Base-by-base conservation (phyloP, 164 flowering plant genomes). In the Dillenia suffruticosa region DNA sequence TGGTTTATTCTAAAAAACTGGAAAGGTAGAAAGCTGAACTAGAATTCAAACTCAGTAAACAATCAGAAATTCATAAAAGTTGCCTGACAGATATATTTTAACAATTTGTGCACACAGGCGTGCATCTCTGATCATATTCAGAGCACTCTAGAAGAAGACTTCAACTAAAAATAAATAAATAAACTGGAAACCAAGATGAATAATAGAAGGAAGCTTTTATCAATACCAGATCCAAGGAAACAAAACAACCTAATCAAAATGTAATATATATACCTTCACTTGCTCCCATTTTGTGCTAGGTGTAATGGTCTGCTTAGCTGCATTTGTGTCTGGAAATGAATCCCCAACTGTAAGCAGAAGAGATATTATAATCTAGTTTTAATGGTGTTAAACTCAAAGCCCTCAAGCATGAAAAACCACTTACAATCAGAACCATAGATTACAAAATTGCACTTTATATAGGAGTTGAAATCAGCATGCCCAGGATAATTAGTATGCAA, bases 401-500 rank as follows among this genome's bases (percentile, higher is more conserved):
- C 56, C 6, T 60, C 1, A 10, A 8, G 48, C 47, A 57, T 14
- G 46, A 51, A 54, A 66, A 56, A 59, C 40, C 53, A 68, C 80
- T 70, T 69, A 81, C 91, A 66, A 40, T 76, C 84, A 56, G 85
- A 74, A 71, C 77, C 77, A 61, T 73, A 69, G 62, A 94, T 86
- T 56, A 81, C 72, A 74, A 91, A 91, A 67, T 94, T 93, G 93
- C 97, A 90, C 68, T 91, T 94, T 63, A 86, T 86, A 73, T 94
- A 94, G 46, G 98, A 89, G 65, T 90, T 94, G 59, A 94, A 94
- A 74, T 94, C 95, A 26, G 97, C 86, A 74, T 94, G 98, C 68
- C 98, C 98, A 59, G 97, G 97, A 74, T 81, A 94, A 76, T 94
- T 94, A 17, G 98, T 89, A 57, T 91, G 98, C 69, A 94, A 67